phyloP scores from a whole-genome alignment of 1,284 basidiomycete genomes.

The Boletus subluridellus region DNA sequence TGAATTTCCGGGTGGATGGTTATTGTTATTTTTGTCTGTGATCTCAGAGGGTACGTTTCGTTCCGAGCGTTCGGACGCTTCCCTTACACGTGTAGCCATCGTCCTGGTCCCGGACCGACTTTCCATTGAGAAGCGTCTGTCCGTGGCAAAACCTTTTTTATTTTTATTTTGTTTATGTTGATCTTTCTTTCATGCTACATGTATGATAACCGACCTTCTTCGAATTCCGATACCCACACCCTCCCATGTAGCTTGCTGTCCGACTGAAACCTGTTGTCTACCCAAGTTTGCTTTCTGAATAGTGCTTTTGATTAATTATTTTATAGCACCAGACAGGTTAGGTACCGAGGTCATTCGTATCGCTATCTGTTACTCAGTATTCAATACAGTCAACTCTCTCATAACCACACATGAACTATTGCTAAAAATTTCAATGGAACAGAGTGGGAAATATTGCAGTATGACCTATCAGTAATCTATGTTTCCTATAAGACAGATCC shows the following conservation, averaged over 20 bases:
- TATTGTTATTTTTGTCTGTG: not conserved
- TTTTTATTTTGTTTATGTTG: not conserved
- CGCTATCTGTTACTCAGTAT: not conserved
- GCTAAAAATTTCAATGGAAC: no score
- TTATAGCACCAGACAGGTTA: not conserved
- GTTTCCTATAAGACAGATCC: no score
- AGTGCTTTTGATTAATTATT: not conserved
- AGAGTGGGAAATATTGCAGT: no score
- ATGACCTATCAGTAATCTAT: no score
- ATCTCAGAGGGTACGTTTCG: not conserved
- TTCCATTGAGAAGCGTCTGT: not conserved
- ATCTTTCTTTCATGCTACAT: not conserved
- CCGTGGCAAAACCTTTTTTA: not conserved
- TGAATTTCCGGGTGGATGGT: not conserved
- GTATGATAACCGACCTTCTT: not conserved
- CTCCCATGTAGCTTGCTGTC: not conserved
- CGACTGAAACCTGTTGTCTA: not conserved
- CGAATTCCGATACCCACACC: not conserved
- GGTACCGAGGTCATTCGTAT: not conserved
- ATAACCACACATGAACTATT: no score
- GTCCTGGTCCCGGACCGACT: not conserved
- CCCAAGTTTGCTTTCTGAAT: not conserved
- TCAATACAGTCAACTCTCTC: not conserved
- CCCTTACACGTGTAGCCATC: not conserved
- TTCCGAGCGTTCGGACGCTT: not conserved